A percentile compares a stretch with the other conserved stretches of the same genome.
These are phyloP conservation scores for Carex pumila DNA, from an alignment of 176 grass and related monocot species.

Conservation along the genomic window DNA sequence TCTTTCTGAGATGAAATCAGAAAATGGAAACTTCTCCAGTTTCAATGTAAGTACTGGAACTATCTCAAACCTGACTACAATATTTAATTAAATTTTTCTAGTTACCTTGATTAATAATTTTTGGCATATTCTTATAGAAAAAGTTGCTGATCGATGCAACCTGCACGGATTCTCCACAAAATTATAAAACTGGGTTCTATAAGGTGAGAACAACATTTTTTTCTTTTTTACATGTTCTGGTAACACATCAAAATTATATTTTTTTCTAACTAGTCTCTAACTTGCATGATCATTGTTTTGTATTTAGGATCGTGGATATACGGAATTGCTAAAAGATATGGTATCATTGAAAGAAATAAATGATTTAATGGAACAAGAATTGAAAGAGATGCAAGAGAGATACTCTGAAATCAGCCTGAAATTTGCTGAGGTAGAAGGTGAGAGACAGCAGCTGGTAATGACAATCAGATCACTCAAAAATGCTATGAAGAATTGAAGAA, in stretches of 20 bases:
- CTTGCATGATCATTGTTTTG: background rate
- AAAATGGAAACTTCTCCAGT: slow-evolving; percentile 53
- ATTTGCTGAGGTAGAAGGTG: slow-evolving; percentile 94
- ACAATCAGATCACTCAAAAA: slow-evolving; percentile 86
- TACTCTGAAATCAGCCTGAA: slow-evolving; percentile 91
- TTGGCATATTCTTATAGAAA: background rate
- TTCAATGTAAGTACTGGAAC: background rate
- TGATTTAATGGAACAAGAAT: slow-evolving; percentile 56
- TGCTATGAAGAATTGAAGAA: slow-evolving; percentile 43
- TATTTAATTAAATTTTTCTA: background rate
- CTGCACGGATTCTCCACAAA: background rate
- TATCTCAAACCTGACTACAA: background rate
- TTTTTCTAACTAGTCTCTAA: background rate
- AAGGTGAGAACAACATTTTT: slow-evolving; percentile 11
- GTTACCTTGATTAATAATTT: background rate
- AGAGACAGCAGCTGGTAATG: slow-evolving; percentile 97
- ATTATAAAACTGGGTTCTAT: background rate
- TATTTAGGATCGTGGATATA: slow-evolving; percentile 30
- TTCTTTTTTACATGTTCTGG: background rate
- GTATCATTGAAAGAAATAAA: slow-evolving; percentile 52
- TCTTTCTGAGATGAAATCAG: slow-evolving; percentile 55
- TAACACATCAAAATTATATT: background rate
- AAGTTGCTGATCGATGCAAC: background rate
- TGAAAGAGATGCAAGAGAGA: slow-evolving; percentile 89
- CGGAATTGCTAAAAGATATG: slow-evolving; percentile 42